Base-by-base conservation (phyloP, 2,329 filamentous ascomycete species). In the Nigrograna mackinnonii region DNA sequence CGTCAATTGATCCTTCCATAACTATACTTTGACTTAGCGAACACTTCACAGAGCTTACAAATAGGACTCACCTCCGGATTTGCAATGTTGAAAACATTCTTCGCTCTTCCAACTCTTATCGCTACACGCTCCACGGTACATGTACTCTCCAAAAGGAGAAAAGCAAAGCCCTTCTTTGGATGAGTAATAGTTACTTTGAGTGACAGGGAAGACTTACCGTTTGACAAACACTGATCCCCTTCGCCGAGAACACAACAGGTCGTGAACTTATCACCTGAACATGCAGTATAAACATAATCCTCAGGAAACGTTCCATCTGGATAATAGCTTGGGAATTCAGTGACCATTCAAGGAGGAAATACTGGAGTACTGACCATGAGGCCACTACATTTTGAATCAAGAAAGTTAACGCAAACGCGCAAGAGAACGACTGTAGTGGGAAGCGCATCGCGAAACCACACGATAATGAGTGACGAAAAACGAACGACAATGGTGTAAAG, bases 141-240 rank as follows among this genome's bases (percentile, higher is more conserved):
- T 38, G 40, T 41, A 46, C 18, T 47, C 18, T 26, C 32, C 37
- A 17, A 30, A 39, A 18, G 44, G 16, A 32, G 32, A 41, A 20
- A 39, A 44, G 30, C 47, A 50, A 11, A 47, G 35, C 20, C 47
- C 47, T 47, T 16, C 7, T 28, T 5, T 9, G 16, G 6, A 24
- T 5, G 14, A 18, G 39, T 14, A 43, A 37, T 12, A 18, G 7
- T 22, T 5, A 13, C 20, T 21, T 6, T 33, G 3, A n/a, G 12
- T 9, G 16, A 11, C 9, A n/a, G 26, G 16, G 26, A 19, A 14
- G 16, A 20, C 39, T n/a, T 26, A 50, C 50, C 47, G 35, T 53
- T 53, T 26, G 47, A 47, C 24, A 53, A 39, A 32, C 47, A 53
- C 28, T 53, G 44, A 37, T 53, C 42, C 19, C 44, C 49, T 40